phyloP scores from a whole-genome alignment of 1,284 basidiomycete genomes.

The Cronartium ribicola region DNA sequence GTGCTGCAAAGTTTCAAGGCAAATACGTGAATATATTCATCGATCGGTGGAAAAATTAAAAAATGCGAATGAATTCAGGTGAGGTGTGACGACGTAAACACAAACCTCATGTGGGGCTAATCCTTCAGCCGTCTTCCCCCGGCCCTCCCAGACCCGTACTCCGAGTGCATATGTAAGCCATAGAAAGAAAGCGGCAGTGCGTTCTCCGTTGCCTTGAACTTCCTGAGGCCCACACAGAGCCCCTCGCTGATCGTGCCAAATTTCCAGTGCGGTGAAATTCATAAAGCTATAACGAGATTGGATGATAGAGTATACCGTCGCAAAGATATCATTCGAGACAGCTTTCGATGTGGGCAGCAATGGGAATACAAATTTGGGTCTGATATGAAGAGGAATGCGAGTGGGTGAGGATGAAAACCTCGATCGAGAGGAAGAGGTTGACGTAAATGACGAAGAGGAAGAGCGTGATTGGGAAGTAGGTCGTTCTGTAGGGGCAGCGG shows the following conservation, averaged over 20 bases:
- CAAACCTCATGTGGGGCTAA: conserved; percentile 35
- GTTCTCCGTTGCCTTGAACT: background rate
- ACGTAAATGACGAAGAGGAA: background rate
- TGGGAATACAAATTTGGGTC: conserved; percentile 23
- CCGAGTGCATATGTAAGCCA: conserved; percentile 37
- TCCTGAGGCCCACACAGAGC: conserved; percentile 12
- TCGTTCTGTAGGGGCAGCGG: background rate
- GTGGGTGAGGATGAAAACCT: background rate
- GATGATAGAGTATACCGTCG: conserved; percentile 22
- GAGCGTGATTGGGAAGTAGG: background rate
- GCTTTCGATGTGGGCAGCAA: conserved; percentile 17
- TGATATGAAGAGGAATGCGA: conserved; percentile 12
- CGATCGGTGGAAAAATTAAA: background rate
- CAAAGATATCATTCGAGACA: conserved; percentile 29
- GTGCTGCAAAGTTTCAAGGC: background rate
- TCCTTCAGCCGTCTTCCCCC: conserved; percentile 8
- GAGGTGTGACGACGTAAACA: background rate
- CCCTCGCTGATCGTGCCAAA: conserved; percentile 21
- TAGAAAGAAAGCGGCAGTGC: conserved; percentile 35
- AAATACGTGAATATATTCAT: background rate
- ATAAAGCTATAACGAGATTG: conserved; percentile 32
- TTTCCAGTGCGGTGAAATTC: conserved; percentile 20
- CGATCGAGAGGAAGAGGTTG: background rate
- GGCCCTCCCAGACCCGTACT: conserved; percentile 20
- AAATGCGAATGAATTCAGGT: no score